Conservation (phyloP, 1,139 yeast genomes). For the Yamadazyma oceani region DNA sequence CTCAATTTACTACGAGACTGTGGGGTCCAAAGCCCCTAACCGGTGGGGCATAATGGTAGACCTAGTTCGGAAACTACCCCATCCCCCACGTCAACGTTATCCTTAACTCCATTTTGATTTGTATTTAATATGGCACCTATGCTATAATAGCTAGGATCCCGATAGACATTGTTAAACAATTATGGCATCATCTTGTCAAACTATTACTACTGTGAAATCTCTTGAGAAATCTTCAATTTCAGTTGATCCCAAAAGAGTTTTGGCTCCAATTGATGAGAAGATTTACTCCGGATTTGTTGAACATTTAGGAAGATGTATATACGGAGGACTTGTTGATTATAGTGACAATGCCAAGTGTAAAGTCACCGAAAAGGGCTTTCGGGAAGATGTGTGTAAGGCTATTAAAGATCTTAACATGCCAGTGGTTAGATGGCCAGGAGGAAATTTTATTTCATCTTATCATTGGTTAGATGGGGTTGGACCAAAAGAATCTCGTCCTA, state of each 20-base stretch:
- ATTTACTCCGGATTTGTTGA: constrained; percentile 32
- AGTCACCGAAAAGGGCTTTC: constrained; percentile 24
- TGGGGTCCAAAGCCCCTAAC: too few relatives aligned
- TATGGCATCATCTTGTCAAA: constrained; percentile 16
- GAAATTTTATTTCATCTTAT: constrained; percentile 31
- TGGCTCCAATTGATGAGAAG: constrained; percentile 21
- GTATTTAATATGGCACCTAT: too few relatives aligned
- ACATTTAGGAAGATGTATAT: constrained; percentile 33
- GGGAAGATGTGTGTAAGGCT: constrained; percentile 28
- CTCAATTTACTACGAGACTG: too few relatives aligned
- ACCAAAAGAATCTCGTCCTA: constrained; percentile 26
- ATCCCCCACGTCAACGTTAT: too few relatives aligned
- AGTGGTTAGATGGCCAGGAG: constrained; percentile 35
- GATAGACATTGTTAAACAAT: too few relatives aligned
- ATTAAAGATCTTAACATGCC: constrained; percentile 29
- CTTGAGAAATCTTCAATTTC: constrained; percentile 10
- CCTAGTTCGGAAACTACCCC: too few relatives aligned
- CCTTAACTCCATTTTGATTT: too few relatives aligned
- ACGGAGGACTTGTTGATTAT: constrained; percentile 33
- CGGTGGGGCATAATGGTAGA: too few relatives aligned
- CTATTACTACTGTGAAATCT: constrained; percentile 9
- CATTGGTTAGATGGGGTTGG: constrained; percentile 36
- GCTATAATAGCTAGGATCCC: too few relatives aligned
- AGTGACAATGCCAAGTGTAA: constrained; percentile 15
- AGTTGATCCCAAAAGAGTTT: constrained; percentile 13